phyloP scores from a whole-genome alignment of 805 yeast species.

The Metschnikowia koreensis region DNA sequence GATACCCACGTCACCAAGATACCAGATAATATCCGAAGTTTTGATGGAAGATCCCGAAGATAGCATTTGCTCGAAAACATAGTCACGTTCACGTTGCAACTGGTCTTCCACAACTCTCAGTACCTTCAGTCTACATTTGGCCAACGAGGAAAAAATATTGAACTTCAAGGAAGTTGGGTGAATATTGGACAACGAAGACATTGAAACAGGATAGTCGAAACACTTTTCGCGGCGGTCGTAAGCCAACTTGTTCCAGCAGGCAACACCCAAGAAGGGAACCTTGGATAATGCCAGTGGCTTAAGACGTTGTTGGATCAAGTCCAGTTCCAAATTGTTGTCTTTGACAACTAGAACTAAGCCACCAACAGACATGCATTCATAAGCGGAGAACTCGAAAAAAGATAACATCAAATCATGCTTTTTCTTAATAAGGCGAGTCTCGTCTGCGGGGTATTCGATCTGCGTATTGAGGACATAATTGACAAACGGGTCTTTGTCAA shows the following conservation, averaged over 20 bases:
- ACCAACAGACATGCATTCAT: conserved; percentile 50
- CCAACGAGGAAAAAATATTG: conserved; percentile 34
- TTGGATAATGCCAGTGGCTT: conserved; percentile 25
- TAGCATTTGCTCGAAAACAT: conserved; percentile 31
- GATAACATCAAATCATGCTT: conserved; percentile 46
- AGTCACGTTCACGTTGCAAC: conserved; percentile 43
- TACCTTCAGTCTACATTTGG: conserved; percentile 50
- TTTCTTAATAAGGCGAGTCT: conserved; percentile 26
- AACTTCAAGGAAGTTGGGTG: conserved; percentile 37
- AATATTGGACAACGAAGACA: conserved; percentile 24
- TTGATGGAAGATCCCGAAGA: conserved; percentile 29
- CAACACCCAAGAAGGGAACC: conserved; percentile 52
- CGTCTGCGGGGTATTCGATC: conserved; percentile 12
- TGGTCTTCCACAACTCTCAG: conserved; percentile 50
- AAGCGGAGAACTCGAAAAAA: conserved; percentile 52
- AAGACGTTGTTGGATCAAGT: conserved; percentile 24
- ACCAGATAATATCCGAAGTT: conserved; percentile 47
- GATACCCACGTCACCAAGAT: conserved; percentile 57
- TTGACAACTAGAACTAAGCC: conserved; percentile 52
- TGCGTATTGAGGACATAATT: conserved; percentile 45
- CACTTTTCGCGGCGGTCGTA: conserved; percentile 22
- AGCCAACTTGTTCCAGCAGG: conserved; percentile 43
- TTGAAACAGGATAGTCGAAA: conserved; percentile 20
- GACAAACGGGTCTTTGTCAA: conserved; percentile 54
- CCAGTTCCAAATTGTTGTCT: conserved; percentile 42